phyloP scores from a whole-genome alignment of 106 monocot genomes.

The Dactylorhiza incarnata region DNA sequence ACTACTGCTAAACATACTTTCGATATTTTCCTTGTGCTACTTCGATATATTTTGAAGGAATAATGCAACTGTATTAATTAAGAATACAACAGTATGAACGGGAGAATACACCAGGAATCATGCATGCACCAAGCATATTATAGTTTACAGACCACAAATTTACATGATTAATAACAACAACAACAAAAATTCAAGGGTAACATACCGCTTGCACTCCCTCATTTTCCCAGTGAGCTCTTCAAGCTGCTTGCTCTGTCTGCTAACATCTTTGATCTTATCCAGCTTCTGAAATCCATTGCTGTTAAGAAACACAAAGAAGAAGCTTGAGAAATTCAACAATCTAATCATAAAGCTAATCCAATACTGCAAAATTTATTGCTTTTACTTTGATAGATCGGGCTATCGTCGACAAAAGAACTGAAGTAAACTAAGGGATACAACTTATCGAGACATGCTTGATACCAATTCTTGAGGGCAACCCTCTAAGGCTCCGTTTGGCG shows the following conservation, averaged over 20 bases:
- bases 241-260: constrained; percentile 32
- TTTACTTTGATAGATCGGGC: too few relatives aligned
- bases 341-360: neutral
- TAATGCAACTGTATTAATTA: too few relatives aligned
- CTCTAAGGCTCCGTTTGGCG: too few relatives aligned
- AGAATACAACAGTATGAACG: too few relatives aligned
- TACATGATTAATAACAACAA: neutral
- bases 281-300: constrained; percentile 47
- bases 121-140: neutral
- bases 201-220: constrained; percentile 16
- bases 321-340: neutral
- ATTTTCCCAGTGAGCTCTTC: constrained; percentile 35
- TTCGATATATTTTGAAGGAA: too few relatives aligned
- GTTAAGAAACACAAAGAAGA: constrained; percentile 4
- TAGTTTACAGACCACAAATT: neutral
- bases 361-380: too few relatives aligned
- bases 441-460: too few relatives aligned
- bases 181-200: neutral
- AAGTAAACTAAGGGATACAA: too few relatives aligned
- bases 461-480: too few relatives aligned
- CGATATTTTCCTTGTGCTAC: too few relatives aligned
- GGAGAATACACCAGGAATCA: too few relatives aligned
- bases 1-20: neutral
- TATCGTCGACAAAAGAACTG: too few relatives aligned
- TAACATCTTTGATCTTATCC: constrained; percentile 43